Evolutionary conservation across 2,329 filamentous ascomycete genomes (phyloP).

Genomic region (Herpotrichia juniperi): DNA sequence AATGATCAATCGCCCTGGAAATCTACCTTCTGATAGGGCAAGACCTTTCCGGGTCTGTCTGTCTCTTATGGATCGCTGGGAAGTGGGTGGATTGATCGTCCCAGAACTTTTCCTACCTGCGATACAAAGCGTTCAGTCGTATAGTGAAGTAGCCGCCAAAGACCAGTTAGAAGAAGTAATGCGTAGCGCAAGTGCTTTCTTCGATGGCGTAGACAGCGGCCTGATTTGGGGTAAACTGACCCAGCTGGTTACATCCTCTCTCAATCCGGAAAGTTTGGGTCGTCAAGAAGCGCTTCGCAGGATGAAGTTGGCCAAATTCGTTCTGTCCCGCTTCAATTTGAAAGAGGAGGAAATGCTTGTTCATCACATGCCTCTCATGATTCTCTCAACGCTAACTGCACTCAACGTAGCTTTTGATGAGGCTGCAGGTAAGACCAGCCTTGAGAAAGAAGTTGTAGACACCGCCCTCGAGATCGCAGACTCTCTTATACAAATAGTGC

Average conservation of each 20-base stretch:
- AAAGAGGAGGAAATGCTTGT: slow-evolving; percentile 95
- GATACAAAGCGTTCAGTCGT: slow-evolving; percentile 78
- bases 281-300: slow-evolving; percentile 61
- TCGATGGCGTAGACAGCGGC: slow-evolving; percentile 94
- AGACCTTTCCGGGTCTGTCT: slow-evolving; percentile 90
- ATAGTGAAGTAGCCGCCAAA: slow-evolving; percentile 70
- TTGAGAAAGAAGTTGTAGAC: slow-evolving; percentile 25
- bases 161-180: slow-evolving; percentile 83
- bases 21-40: slow-evolving; percentile 70
- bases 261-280: slow-evolving; percentile 57
- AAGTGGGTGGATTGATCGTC: slow-evolving; percentile 89
- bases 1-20: slow-evolving; percentile 69
- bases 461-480: slow-evolving; percentile 45
- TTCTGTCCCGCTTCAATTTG: slow-evolving; percentile 87
- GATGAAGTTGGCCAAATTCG: slow-evolving; percentile 78
- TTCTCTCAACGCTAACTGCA: slow-evolving; percentile 65
- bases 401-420: slow-evolving; percentile 45
- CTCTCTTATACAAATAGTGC: slow-evolving; percentile 44
- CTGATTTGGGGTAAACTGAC: slow-evolving; percentile 88
- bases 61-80: slow-evolving; percentile 97
- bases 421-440: not conserved
- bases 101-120: slow-evolving; percentile 88
- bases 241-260: slow-evolving; percentile 62
- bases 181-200: slow-evolving; percentile 92
- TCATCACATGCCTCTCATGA: slow-evolving; percentile 78